Evolutionary conservation across 1,284 basidiomycete genomes (phyloP), one percentile per base, ranked within the genome.

Genomic region (Malassezia vespertilionis): DNA sequence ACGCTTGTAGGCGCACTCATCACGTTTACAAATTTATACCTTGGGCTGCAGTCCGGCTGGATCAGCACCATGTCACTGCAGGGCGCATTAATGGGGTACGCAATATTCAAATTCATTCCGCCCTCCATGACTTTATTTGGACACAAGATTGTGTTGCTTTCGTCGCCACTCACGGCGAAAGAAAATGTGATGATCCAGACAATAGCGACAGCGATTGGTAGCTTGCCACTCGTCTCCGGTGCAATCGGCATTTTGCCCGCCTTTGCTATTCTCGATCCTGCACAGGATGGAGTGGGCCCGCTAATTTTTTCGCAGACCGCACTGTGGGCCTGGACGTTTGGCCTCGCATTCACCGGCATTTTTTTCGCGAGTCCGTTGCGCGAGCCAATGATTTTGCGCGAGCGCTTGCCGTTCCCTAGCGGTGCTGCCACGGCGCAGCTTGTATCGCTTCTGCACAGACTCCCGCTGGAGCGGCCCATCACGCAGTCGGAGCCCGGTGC

Each of bases 351-450:
- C 54, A 4, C 36, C 27, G 86, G 86, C 5, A 88, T 96, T 14
- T 93, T 95, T 71, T 77, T 96, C 44, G 91, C 90, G 0, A 85
- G 86, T 6, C 90, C 90, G 1, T 77, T 96, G 32, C 80, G 90
- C 35, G 84, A 86, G 62, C 88, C 93, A 79, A 87, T 93, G 66
- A 90, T 96, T 48, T 81, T 96, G 33, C 83, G 89, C 69, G 90
- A 96, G 69, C 82, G 91, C 69, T 79, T 96, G 12, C 77, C 84
- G 0, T 96, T 96, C 59, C 90, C 90, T 0, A 88, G 84, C 0
- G 91, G 91, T 18, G 93, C 60, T n/a, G 90, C 90, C 0, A 96
- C 90, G 0, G 91, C 90, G 1, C 90, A 95, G 63, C 76, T 96
- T 15, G 88, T 96, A 37, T 83, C 86, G 1, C 84, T 95, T 9